phyloP scores from a whole-genome alignment of 2,329 filamentous ascomycete species.

The Ilyonectria mors-panacis region DNA sequence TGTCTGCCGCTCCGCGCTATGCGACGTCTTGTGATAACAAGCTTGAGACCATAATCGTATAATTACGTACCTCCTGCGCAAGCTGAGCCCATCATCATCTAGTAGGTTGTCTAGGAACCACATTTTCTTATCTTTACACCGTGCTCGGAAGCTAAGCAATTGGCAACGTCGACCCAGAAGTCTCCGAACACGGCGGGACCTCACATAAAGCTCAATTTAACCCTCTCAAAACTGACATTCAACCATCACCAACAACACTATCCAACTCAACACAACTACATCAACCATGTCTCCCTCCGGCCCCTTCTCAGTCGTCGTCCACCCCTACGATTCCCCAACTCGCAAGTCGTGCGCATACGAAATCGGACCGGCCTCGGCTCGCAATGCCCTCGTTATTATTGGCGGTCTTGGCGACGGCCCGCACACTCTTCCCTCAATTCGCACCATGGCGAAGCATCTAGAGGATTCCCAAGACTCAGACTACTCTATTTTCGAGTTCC shows the following conservation, averaged over 20 bases:
- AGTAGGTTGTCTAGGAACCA: background rate
- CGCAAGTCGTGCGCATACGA: constrained; percentile 64
- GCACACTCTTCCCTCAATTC: constrained; percentile 73
- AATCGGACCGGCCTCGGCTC: constrained; percentile 56
- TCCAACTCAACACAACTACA: background rate
- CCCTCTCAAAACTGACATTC: background rate
- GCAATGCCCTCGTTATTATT: constrained; percentile 77
- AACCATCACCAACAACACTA: background rate
- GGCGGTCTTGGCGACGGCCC: constrained; percentile 80
- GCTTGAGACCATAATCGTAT: background rate
- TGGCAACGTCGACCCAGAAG: background rate
- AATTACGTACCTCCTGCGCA: constrained; percentile 1
- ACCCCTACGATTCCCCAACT: constrained; percentile 61
- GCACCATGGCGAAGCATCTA: constrained; percentile 61
- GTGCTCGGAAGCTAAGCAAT: background rate
- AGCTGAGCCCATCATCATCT: background rate
- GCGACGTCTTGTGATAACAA: background rate
- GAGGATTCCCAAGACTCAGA: constrained; percentile 54
- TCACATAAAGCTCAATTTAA: constrained; percentile 9
- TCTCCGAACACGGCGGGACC: background rate
- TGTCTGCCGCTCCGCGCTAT: background rate
- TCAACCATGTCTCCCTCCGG: constrained; percentile 46
- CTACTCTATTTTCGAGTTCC: constrained; percentile 71
- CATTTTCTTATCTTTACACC: background rate
- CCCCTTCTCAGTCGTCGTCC: constrained; percentile 62